Evolutionary conservation across 2,329 filamentous ascomycete species (phyloP).

Genomic region (Domatiomyces catenatus): DNA sequence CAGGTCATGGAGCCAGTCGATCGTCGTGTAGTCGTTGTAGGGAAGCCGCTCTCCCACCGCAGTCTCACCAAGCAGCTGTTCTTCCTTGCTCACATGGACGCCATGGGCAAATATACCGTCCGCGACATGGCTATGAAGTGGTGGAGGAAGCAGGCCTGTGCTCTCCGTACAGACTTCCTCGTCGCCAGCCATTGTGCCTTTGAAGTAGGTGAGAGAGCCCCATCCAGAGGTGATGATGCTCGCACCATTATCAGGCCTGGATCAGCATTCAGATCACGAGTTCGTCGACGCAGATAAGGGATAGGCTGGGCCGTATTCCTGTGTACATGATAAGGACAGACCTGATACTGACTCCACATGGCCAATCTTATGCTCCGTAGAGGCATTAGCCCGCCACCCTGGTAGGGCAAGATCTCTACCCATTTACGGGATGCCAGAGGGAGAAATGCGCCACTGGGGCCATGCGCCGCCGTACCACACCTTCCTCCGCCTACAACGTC

Average conservation of each 20-base stretch:
- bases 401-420: too few relatives aligned
- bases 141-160: constrained; percentile 7
- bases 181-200: constrained; percentile 5
- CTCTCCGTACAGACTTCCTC: constrained; percentile 8
- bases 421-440: too few relatives aligned
- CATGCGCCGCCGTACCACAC: neutral
- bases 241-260: neutral
- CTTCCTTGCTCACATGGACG: constrained; percentile 33
- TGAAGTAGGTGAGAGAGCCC: neutral
- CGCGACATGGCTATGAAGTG: constrained; percentile 23
- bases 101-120: constrained; percentile 28
- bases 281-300: neutral
- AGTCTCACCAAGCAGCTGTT: constrained; percentile 31
- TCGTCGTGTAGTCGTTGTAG: constrained; percentile 48
- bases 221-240: neutral
- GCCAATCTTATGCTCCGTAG: too few relatives aligned
- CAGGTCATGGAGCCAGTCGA: constrained; percentile 47
- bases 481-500: neutral
- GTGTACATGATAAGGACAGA: neutral
- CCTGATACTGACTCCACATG: neutral
- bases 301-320: neutral
- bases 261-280: neutral
- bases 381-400: too few relatives aligned
- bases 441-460: neutral
- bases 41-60: constrained; percentile 40